Evolutionary conservation across 306 rosid species (phyloP), one percentile per base, ranked within the genome.

Genomic region (Malus domestica): DNA sequence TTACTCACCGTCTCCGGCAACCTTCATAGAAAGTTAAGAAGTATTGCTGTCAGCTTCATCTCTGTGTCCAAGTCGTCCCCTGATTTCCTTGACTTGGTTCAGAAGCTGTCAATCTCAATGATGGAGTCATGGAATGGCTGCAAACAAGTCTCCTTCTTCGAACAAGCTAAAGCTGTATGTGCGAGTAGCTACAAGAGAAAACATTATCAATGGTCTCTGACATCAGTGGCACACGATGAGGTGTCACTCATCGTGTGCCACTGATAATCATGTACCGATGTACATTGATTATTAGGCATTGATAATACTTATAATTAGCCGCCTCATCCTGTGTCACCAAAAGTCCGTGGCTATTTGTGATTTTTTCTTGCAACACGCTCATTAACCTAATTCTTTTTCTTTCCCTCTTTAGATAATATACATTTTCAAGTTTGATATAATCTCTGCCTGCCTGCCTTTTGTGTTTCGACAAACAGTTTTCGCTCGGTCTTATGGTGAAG

Each of bases 101-200:
- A 93, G 64, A 82, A 76, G 60, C 72, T 90, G 33, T 81, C 80
- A 2, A 67, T 87, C 67, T 87, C 94, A 45, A 83, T 67, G 68
- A 75, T 89, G 64, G 77, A 76, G 16, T 87, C 98, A 6, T 90
- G 94, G 96, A 77, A 74, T 42, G 68, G 44, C 52, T 68, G 52
- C 25, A 69, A 61, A 52, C 72, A 85, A 71, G 88, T 93, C 49
- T 15, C 83, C 23, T 90, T 93, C 76, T 82, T 80, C 42, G 66
- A 59, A 85, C 90, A 93, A 89, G 87, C 91, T 64, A 93, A 93
- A 83, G 81, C 68, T 86, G 96, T 91, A 84, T 38, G 19, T 49
- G 45, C 45, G 45, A 40, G 45, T 9, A 40, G 2, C 45, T 9
- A 40, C 12, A 40, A 40, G 45, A 40, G 45, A 40, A 40, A 40